Percentiles rank a stretch among this genome's conserved stretches.
Evolutionary conservation across 148 eudicot species (phyloP).

Genomic region (Polygonum aviculare): DNA sequence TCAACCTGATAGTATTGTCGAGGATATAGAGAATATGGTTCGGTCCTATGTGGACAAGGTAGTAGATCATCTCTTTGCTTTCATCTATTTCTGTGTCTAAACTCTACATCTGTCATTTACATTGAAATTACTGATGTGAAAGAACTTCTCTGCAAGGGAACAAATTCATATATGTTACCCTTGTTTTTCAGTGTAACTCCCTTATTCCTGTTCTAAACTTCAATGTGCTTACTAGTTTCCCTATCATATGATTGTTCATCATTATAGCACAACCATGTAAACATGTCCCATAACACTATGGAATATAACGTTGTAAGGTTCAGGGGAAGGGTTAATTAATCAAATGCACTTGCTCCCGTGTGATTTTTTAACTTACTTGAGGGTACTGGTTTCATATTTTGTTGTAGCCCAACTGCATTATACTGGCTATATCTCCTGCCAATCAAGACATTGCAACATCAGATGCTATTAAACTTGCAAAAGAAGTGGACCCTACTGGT

Average conservation of each 20-base stretch:
- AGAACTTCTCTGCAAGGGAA: not conserved
- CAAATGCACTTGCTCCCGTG: not conserved
- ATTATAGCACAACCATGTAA: not conserved
- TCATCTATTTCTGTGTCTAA: not conserved
- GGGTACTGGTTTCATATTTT: not conserved
- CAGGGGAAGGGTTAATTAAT: not conserved
- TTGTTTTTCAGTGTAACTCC: too few species aligned
- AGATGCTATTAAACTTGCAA: slow-evolving; percentile 71
- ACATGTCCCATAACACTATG: not conserved
- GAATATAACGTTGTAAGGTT: not conserved
- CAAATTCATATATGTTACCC: too few species aligned
- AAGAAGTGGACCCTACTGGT: slow-evolving; percentile 72
- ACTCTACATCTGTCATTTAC: not conserved
- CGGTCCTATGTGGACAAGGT: slow-evolving; percentile 73
- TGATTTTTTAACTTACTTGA: not conserved
- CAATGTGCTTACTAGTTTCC: too few species aligned
- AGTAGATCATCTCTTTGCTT: not conserved
- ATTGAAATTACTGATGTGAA: not conserved
- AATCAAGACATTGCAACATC: slow-evolving; percentile 88
- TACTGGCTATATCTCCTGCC: slow-evolving; percentile 80
- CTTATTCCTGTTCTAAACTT: too few species aligned
- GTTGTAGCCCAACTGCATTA: slow-evolving; percentile 60
- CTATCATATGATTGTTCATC: too few species aligned
- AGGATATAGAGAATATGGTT: slow-evolving; percentile 78
- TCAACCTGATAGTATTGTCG: slow-evolving; percentile 60